Evolutionary conservation across 129 eudicot genomes (phyloP), one percentile per base, ranked within the genome.

Genomic region (Chrysanthemum makinoi): DNA sequence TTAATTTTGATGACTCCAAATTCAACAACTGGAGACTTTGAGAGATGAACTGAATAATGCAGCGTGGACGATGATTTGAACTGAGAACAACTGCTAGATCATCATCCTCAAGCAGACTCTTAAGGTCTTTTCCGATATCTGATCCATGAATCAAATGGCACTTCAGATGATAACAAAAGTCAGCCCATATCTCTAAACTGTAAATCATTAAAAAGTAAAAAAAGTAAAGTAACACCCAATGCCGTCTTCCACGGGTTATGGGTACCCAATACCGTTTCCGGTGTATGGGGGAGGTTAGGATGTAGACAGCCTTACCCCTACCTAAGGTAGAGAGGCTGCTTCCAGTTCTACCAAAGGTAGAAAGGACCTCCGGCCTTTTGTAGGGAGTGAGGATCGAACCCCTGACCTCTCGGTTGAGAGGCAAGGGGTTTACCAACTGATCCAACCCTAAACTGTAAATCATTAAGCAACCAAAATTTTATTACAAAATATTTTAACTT

Each of bases 61-160:
- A 90, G 35, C 89, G 91, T 13, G 99, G 99, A 14, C 96, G 96
- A 53, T 95, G 94, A 52, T 81, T 86, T 69, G 99, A 86, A 68
- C 77, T 54, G 79, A 95, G 91, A 75, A 95, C 86, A 6, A 86
- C 78, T 12, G 80, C 76, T 33, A 95, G 84, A 72, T 95, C 99
- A 39, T 90, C 96, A 12, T 68, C 88, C 72, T 90, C 99, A 5
- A 95, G 92, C 44, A 90, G 68, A 71, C 72, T 72, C 75, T 78
- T 62, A 22, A 95, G 96, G 73, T 95, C 99, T 67, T 47, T 58
- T 13, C 77, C 90, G 48, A 74, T 68, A 66, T 95, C 94, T 4
- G 99, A 95, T 65, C 87, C 99, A 77, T 90, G 54, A 72, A 81
- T 75, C 75, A 95, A 75, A 84, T 95, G 99, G 76, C 99, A 95